Percentiles rank a stretch among this genome's conserved stretches.
Conservation (phyloP, 2,329 filamentous ascomycete species). For the Xylaria sp. region DNA sequence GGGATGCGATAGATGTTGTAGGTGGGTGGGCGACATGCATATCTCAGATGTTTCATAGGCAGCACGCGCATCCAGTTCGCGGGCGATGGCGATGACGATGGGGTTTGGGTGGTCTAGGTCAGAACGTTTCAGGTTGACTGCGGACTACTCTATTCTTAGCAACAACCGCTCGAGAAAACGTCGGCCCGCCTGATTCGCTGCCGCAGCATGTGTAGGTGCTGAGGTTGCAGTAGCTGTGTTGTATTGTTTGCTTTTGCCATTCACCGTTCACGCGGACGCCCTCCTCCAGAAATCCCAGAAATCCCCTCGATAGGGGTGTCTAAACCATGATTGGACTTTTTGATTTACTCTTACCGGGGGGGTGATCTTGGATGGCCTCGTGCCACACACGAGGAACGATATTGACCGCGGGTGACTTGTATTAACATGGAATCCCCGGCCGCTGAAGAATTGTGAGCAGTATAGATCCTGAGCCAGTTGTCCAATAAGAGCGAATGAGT, state of each 20-base stretch:
- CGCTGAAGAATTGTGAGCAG: not conserved
- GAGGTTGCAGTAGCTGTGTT: slow-evolving; percentile 10
- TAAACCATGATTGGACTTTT: not conserved
- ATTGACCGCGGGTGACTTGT: not conserved
- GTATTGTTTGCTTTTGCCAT: slow-evolving; percentile 8
- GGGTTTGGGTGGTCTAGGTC: slow-evolving; percentile 10
- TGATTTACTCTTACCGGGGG: not conserved
- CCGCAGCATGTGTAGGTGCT: not conserved
- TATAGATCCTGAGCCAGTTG: not conserved
- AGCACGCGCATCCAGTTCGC: slow-evolving; percentile 23
- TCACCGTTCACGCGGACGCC: slow-evolving; percentile 1
- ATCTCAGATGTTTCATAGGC: slow-evolving; percentile 28
- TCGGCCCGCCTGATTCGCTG: slow-evolving; percentile 5
- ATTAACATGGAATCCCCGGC: slow-evolving; percentile 23
- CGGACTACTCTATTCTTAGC: slow-evolving; percentile 33
- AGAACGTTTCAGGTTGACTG: slow-evolving; percentile 29
- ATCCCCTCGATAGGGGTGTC: not conserved
- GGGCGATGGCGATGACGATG: slow-evolving; percentile 11
- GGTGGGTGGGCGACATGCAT: slow-evolving; percentile 29
- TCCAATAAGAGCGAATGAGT: not conserved
- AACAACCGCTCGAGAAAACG: not conserved
- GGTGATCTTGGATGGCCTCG: slow-evolving; percentile 1
- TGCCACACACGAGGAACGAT: slow-evolving; percentile 11
- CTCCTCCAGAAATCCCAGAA: too few relatives aligned
- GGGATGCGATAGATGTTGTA: slow-evolving; percentile 13